Evolutionary conservation across 2,329 filamentous ascomycete genomes (phyloP), one percentile per base, ranked within the genome.

Genomic region (Neofusicoccum parvum): DNA sequence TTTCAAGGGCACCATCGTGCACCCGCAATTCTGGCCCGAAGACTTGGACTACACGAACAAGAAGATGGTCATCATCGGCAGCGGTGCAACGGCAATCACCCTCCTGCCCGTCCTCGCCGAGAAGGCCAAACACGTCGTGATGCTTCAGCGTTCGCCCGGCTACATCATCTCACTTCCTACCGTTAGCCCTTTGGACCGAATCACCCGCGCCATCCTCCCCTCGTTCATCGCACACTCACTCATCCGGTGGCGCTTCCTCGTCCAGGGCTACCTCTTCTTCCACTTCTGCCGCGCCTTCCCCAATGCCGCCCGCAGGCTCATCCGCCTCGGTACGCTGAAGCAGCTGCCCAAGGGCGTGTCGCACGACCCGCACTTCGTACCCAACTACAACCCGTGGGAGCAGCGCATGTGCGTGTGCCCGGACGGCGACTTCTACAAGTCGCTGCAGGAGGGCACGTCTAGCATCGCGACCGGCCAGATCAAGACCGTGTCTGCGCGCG

Each of bases 81-180:
- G 86, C 15, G 92, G 92, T 7, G 92, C 92, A 2, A 96, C 92
- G 0, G 90, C 92, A 6, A 79, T 94, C 56, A 95, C 92, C 0
- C 82, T 96, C 0, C 75, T 96, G 3, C 92, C 92, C 0, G 85
- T 83, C 53, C 78, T 96, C 51, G 85, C 83, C 49, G 86, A 84
- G 45, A 91, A 90, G 12, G 80, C 80, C 5, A 79, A 78, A 5
- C 84, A 86, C 14, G 87, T 93, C 34, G 94, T 91, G 1, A 92
- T 94, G 86, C 83, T 96, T 2, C 92, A 96, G 78, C 87, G 92
- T 65, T 92, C 88, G 51, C 92, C 92, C 0, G 85, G 84, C 0
- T 94, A 92, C 71, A 17, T 94, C 64, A 70, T 90, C 50, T 80
- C 85, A n/a, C 70, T 87, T 1, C 78, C 83, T 0, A 80, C 82